Percentiles rank a stretch among this genome's conserved stretches.
These are phyloP conservation scores for Poa annua DNA, from an alignment of 176 grass and related monocot genomes.

Conservation along the genomic window DNA sequence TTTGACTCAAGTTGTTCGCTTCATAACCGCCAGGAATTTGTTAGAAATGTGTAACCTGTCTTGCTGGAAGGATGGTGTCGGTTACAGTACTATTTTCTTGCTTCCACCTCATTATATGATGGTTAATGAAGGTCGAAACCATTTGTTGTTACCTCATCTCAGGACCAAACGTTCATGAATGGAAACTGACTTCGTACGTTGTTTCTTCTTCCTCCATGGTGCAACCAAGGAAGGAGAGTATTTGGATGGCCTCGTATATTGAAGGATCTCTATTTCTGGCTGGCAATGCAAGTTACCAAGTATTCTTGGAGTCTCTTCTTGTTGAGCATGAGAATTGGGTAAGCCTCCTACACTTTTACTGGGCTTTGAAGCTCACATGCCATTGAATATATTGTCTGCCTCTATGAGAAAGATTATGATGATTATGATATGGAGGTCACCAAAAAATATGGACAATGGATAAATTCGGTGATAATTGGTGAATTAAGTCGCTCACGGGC, in stretches of 20 bases:
- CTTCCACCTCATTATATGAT: conserved; percentile 74
- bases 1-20: no score
- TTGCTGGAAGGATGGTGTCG: conserved; percentile 69
- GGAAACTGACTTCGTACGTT: conserved; percentile 68
- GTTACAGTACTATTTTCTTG: conserved; percentile 55
- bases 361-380: conserved; percentile 60
- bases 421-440: conserved; percentile 89
- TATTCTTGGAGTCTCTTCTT: conserved; percentile 87
- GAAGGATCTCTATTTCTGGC: conserved; percentile 73
- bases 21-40: conserved; percentile 69
- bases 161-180: conserved; percentile 91
- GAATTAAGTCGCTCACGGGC: conserved; percentile 83
- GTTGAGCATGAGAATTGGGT: conserved; percentile 96
- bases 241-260: conserved; percentile 80
- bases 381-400: conserved; percentile 85
- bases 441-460: conserved; percentile 81
- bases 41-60: conserved; percentile 89
- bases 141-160: conserved; percentile 91
- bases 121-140: conserved; percentile 44
- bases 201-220: conserved; percentile 36
- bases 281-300: conserved; percentile 60
- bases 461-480: conserved; percentile 89
- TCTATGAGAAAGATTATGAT: conserved; percentile 99
- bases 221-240: conserved; percentile 52
- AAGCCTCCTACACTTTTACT: conserved; percentile 58